Base-by-base conservation (phyloP, 805 yeast species). In the Saccharomyces mikatae region DNA sequence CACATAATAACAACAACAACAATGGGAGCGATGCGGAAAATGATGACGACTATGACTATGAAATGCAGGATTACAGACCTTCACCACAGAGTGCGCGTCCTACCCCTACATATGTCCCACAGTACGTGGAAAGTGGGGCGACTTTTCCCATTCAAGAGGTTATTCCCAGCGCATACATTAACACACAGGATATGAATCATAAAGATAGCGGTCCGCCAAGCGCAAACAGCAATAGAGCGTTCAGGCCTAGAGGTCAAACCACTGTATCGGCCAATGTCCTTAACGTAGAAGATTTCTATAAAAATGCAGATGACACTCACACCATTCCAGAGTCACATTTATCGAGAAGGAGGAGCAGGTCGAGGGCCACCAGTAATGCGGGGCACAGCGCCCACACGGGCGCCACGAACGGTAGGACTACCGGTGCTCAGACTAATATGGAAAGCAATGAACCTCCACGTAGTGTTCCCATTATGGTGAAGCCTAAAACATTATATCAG, bases 401-500 rank as follows among this genome's bases (percentile, higher is more conserved):
- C 21, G 44, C 32, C 36, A 48, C 55, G 24, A 36, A 48, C 14
- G 48, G 31, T 2, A 28, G 48, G 30, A 28, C 30, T 21, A 28
- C 30, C 22, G 48, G 48, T 22, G 48, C 30, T 4, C 44, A 36
- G 17, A 36, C 44, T 4, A 36, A 36, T 17, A 36, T 36, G 44
- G 44, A 36, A 36, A 36, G 17, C 10, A 36, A 36, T 21, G 44
- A 36, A 21, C 24, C 44, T 5, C 44, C 44, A 36, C 44, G 44
- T 17, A 36, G 9, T 22, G 44, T 66, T 3, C 71, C 71, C 22
- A 58, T 70, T 56, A 62, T 68, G 65, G 71, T 70, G 32, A 68
- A 66, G 53, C 74, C 74, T 46, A 69, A 67, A 56, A 66, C 71
- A n/a, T 57, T 70, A 47, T 68, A 68, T 51, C 74, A 70, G 55